Evolutionary conservation across 768 basidiomycete genomes (phyloP), one percentile per base, ranked within the genome.

Genomic region (Punctularia strigosozonata): DNA sequence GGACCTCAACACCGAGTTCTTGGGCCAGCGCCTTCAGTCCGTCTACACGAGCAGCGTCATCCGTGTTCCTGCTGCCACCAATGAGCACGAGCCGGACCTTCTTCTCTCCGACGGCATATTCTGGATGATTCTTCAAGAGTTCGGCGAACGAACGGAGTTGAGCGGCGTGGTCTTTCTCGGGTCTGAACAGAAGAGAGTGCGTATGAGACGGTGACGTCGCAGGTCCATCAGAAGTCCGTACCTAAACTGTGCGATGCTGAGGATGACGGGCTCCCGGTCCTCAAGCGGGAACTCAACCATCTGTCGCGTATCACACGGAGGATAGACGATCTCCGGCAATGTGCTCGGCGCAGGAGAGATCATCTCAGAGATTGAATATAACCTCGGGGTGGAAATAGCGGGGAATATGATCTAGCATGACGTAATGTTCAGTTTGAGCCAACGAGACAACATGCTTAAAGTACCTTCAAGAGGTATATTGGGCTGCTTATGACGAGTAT

Each of bases 191-290:
- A 30, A 30, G 28, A 30, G 15, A 30, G 15, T 30, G 10, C 28
- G 10, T 10, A 15, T 30, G 28, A 30, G 15, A 30, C 10, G 10
- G 15, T 10, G 15, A 30, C 28, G 15, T 15, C 28, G 10, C 28
- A 30, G 15, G 15, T 10, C 28, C 28, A 30, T n/a, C 18, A n/a
- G 36, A 14, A 21, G 30, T 34, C 38, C 18, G 19, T 20, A 88
- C 88, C 94, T 64, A 58, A 98, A 99, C 57, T 98, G 95, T 3
- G 92, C 90, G 2, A 98, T 63, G 44, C 89, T 91, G 22, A 98
- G 58, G 25, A 98, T 71, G 15, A 86, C 65, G 17, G 66, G 70
- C 39, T 78, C 68, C 37, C 86, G 63, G 7, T 55, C 54, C 38
- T 64, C 63, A 19, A 83, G 58, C 1, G 68, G 53, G 47, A 77